phyloP scores from a whole-genome alignment of 2,329 filamentous ascomycete species.

The Paecilomyces formosus region DNA sequence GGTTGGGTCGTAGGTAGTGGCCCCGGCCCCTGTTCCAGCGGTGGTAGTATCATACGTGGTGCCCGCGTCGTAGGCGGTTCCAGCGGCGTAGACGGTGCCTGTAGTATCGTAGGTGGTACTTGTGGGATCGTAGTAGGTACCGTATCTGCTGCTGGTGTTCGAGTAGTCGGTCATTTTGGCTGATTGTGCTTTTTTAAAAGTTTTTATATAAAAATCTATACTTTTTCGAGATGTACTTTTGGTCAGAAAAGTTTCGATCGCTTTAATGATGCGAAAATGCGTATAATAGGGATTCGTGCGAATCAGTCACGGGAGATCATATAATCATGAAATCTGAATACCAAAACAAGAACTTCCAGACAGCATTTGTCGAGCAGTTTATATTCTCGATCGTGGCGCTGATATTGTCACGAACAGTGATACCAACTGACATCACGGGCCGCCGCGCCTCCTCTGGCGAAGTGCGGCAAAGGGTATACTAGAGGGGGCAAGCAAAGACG shows the following conservation, averaged over 20 bases:
- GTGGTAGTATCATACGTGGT: constrained; percentile 1
- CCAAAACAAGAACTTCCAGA: background rate
- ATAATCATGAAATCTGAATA: background rate
- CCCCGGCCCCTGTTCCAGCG: constrained; percentile 2
- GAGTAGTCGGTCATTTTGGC: constrained; percentile 5
- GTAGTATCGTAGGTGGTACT: background rate
- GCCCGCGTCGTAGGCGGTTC: constrained; percentile 2
- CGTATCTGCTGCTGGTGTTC: background rate
- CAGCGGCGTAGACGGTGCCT: background rate
- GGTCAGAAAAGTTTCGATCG: background rate
- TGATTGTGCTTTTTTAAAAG: background rate
- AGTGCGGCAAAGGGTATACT: background rate
- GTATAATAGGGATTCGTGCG: background rate
- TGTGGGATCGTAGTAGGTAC: background rate
- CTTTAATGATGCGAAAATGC: background rate
- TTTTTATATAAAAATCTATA: background rate
- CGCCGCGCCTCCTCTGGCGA: background rate
- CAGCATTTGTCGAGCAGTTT: background rate
- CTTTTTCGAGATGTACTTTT: background rate
- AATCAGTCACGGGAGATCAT: background rate
- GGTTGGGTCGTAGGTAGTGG: constrained; percentile 10
- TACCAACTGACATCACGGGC: background rate
- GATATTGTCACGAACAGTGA: background rate
- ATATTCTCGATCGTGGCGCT: background rate
- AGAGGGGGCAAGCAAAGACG: background rate